phyloP scores from a whole-genome alignment of 768 basidiomycete genomes.

The Suillus discolor region DNA sequence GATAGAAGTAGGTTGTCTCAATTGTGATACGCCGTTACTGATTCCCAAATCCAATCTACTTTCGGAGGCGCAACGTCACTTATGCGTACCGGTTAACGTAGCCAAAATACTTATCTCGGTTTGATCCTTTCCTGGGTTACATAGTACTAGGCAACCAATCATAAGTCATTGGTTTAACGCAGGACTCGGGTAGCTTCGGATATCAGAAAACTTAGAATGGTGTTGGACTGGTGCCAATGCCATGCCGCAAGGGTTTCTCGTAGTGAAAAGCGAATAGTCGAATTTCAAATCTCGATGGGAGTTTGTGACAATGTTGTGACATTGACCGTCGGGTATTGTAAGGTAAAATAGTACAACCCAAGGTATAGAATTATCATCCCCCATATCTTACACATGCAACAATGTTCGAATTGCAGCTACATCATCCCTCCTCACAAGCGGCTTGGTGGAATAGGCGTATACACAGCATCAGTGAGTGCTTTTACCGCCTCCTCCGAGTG shows the following conservation, averaged over 20 bases:
- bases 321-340: no score
- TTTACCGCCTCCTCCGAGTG: constrained; percentile 20
- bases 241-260: no score
- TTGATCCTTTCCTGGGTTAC: neutral
- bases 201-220: no score
- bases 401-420: neutral
- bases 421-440: neutral
- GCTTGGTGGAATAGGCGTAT: constrained; percentile 20
- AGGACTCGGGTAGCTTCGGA: neutral
- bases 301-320: no score
- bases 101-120: neutral
- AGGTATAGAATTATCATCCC: neutral
- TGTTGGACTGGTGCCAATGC: no score
- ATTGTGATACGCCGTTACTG: no score
- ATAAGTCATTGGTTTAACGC: neutral
- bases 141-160: no score
- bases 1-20: no score
- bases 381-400: neutral
- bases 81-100: neutral
- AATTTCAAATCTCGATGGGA: no score
- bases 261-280: no score
- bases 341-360: no score
- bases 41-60: no score
- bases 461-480: constrained; percentile 11
- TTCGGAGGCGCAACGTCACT: neutral